phyloP scores from a whole-genome alignment of 495 filamentous ascomycete species.

The Glonium stellatum region DNA sequence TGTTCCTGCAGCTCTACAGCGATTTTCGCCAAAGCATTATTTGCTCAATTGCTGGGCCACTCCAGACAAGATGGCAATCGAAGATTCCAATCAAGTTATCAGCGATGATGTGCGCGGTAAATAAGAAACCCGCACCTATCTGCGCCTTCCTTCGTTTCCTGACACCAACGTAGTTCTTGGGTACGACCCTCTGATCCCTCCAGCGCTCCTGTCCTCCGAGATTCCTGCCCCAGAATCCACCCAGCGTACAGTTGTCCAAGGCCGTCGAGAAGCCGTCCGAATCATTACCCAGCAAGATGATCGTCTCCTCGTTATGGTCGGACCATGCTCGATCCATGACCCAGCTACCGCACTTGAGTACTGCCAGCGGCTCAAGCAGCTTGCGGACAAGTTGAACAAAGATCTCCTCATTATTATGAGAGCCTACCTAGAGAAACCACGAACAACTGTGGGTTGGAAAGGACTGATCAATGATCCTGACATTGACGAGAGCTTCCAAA shows the following conservation, averaged over 20 bases:
- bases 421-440: conserved; percentile 97
- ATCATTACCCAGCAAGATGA: conserved; percentile 77
- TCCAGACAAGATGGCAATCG: conserved; percentile 9
- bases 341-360: conserved; percentile 85
- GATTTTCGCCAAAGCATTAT: not conserved
- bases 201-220: conserved; percentile 79
- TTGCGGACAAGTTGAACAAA: conserved; percentile 65
- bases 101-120: conserved; percentile 40
- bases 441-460: conserved; percentile 99
- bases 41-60: not conserved
- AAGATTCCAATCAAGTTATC: conserved; percentile 5
- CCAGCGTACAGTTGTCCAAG: conserved; percentile 64
- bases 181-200: conserved; percentile 90
- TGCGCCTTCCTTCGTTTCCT: not conserved
- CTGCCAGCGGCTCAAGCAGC: conserved; percentile 62
- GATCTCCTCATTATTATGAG: conserved; percentile 95
- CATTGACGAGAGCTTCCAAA: conserved; percentile 94
- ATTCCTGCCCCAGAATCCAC: conserved; percentile 55
- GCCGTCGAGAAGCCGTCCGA: conserved; percentile 71
- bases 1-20: not conserved
- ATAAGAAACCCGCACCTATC: conserved; percentile 1
- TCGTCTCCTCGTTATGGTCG: conserved; percentile 87
- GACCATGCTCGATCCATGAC: conserved; percentile 96
- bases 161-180: conserved; percentile 65
- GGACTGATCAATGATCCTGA: conserved; percentile 98